phyloP scores from a whole-genome alignment of 208 protist genomes.

The Leptomonas pyrrhocoris region DNA sequence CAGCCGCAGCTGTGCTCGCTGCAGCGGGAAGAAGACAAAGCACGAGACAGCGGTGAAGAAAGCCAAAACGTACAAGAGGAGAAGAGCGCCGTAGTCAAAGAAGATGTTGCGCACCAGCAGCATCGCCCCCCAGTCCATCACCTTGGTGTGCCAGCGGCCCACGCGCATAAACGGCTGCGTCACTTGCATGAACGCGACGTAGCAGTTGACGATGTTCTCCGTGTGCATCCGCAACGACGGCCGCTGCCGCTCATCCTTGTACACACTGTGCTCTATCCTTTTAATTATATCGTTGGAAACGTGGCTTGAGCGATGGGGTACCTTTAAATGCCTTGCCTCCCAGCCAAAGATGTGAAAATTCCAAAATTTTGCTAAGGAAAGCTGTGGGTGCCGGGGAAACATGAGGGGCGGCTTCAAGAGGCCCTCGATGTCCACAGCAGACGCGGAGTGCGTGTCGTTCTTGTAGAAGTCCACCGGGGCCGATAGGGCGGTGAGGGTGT shows the following conservation, averaged over 20 bases:
- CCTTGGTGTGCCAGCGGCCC: slow-evolving; percentile 9
- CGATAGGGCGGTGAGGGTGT: slow-evolving; percentile 26
- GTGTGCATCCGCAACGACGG: slow-evolving; percentile 12
- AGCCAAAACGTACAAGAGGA: slow-evolving; percentile 1
- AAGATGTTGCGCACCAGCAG: slow-evolving; percentile 19
- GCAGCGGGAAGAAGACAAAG: slow-evolving; percentile 45
- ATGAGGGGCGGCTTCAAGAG: slow-evolving; percentile 14
- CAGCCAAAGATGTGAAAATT: too few relatives aligned
- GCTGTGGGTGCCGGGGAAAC: neutral
- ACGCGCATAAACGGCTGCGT: slow-evolving; percentile 22
- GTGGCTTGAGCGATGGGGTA: too few relatives aligned
- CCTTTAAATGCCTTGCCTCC: neutral
- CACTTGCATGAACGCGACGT: slow-evolving; percentile 17
- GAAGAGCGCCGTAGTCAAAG: slow-evolving; percentile 3
- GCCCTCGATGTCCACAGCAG: slow-evolving; percentile 10
- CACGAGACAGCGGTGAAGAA: slow-evolving; percentile 16
- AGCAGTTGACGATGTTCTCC: slow-evolving; percentile 29
- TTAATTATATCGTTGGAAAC: too few relatives aligned
- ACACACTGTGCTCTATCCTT: neutral
- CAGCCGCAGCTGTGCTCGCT: slow-evolving; percentile 51
- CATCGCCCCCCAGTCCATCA: slow-evolving; percentile 24
- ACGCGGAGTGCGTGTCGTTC: neutral
- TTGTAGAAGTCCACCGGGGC: slow-evolving; percentile 2
- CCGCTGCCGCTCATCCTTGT: neutral
- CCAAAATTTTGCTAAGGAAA: too few relatives aligned